Evolutionary conservation across 2,329 filamentous ascomycete genomes (phyloP).

Genomic region (Alternaria solani): DNA sequence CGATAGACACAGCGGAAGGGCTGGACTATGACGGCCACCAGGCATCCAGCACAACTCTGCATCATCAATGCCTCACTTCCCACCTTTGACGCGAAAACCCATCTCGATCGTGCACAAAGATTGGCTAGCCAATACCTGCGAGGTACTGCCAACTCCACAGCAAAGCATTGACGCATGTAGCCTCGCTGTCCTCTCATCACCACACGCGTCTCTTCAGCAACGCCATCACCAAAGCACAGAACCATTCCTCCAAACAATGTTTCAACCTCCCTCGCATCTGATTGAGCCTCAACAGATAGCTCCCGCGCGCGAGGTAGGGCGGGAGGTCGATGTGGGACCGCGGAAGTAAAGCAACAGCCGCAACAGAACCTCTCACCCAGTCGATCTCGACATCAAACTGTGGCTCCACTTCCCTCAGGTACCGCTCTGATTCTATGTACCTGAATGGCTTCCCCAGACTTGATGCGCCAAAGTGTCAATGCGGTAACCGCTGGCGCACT

Average conservation of each 20-base stretch:
- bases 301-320: constrained; percentile 51
- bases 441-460: constrained; percentile 43
- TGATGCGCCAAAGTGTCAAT: constrained; percentile 32
- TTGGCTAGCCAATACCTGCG: constrained; percentile 12
- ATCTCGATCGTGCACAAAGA: not conserved
- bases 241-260: constrained; percentile 16
- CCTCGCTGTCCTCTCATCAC: constrained; percentile 34
- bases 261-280: constrained; percentile 32
- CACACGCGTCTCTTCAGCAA: constrained; percentile 33
- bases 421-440: constrained; percentile 19
- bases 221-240: constrained; percentile 27
- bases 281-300: constrained; percentile 51
- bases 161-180: constrained; percentile 29
- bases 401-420: constrained; percentile 32
- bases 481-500: constrained; percentile 47
- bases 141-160: constrained; percentile 8
- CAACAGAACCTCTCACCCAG: constrained; percentile 40
- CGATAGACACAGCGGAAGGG: not conserved
- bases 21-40: not conserved
- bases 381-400: constrained; percentile 32
- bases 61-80: not conserved
- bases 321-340: constrained; percentile 42
- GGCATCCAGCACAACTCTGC: not conserved
- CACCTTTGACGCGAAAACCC: not conserved
- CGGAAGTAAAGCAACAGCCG: constrained; percentile 44